Conservation (phyloP, 768 basidiomycete species). For the Suillus paluster region DNA sequence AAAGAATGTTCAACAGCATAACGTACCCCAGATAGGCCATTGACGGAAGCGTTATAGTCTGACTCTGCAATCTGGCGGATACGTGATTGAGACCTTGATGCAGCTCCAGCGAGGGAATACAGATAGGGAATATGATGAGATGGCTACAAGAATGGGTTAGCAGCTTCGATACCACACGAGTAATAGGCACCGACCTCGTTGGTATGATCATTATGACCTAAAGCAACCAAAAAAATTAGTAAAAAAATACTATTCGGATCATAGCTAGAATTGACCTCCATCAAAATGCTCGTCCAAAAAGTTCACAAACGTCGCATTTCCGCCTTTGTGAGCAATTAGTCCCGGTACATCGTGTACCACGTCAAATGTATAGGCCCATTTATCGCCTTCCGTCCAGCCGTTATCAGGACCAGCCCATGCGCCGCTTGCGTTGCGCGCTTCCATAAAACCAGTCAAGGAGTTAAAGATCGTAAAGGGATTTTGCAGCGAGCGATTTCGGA, state of each 20-base stretch:
- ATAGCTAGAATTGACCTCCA: conserved; percentile 39
- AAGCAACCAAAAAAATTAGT: conserved; percentile 9
- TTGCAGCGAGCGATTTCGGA: conserved; percentile 58
- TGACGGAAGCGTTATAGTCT: conserved; percentile 70
- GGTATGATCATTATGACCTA: conserved; percentile 80
- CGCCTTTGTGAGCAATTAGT: conserved; percentile 66
- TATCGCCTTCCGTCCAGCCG: conserved; percentile 86
- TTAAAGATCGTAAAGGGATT: conserved; percentile 74
- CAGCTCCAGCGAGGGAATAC: conserved; percentile 72
- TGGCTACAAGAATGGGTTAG: conserved; percentile 50
- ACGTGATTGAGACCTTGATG: conserved; percentile 72
- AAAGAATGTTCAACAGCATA: neutral
- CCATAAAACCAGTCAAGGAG: conserved; percentile 73
- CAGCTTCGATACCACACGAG: neutral
- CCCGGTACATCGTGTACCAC: conserved; percentile 73
- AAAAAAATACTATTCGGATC: neutral
- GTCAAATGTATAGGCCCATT: conserved; percentile 80
- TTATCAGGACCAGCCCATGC: conserved; percentile 71
- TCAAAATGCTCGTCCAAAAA: conserved; percentile 65
- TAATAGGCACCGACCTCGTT: conserved; percentile 60
- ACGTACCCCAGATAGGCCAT: conserved; percentile 73
- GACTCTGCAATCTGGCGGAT: conserved; percentile 65
- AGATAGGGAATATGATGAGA: conserved; percentile 88
- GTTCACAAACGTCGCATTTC: conserved; percentile 63
- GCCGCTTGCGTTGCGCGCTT: conserved; percentile 71